Conservation (phyloP, 371 early-diverging fungal species). For the Zychaea mexicana region DNA sequence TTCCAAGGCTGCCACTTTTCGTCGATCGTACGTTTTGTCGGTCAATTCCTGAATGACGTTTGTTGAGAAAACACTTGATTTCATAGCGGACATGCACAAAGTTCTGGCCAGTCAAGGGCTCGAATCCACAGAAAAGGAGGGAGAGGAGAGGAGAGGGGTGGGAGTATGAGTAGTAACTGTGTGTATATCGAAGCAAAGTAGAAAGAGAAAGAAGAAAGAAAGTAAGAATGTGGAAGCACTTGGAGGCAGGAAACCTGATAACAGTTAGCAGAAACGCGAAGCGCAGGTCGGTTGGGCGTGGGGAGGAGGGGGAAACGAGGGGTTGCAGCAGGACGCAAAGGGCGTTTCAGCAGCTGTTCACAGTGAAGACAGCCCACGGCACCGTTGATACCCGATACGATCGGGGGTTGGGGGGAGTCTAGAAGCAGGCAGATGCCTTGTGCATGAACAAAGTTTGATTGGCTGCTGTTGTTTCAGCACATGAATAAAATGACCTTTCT, state of each 20-base stretch:
- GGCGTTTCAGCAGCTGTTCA: no score
- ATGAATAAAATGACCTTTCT: background rate
- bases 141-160: background rate
- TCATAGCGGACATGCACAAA: background rate
- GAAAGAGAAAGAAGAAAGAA: background rate
- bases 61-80: conserved; percentile 4
- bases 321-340: no score
- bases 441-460: background rate
- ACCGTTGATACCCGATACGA: no score
- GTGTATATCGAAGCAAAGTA: background rate
- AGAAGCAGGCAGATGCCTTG: background rate
- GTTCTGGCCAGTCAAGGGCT: background rate
- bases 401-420: no score
- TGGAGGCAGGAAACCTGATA: background rate
- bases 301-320: no score
- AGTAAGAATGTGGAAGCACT: background rate
- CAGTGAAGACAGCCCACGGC: no score
- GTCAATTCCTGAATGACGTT: conserved; percentile 22
- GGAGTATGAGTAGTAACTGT: no score
- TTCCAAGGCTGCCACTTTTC: conserved; percentile 87
- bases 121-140: background rate
- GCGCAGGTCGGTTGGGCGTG: no score
- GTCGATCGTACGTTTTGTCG: conserved; percentile 88
- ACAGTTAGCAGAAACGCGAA: no score
- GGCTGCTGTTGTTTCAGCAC: background rate